Conservation (phyloP, 139 green algal genomes). For the Chlorella sp. region DNA sequence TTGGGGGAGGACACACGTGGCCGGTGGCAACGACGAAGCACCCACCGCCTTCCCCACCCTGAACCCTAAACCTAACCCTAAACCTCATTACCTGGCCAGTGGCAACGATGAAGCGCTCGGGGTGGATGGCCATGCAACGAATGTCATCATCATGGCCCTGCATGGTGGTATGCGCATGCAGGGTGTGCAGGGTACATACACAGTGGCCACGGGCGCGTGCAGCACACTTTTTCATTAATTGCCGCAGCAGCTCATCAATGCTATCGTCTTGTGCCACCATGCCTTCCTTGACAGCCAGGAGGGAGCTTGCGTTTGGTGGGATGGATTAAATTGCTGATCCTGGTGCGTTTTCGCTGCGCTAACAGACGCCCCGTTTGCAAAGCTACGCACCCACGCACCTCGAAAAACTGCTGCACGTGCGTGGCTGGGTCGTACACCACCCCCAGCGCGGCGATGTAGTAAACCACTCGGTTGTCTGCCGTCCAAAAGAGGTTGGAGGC, state of each 20-base stretch:
- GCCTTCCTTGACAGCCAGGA: not conserved
- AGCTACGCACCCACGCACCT: conserved; percentile 16
- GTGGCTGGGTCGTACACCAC: conserved; percentile 51
- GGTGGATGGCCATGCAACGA: conserved; percentile 47
- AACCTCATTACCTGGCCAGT: conserved; percentile 28
- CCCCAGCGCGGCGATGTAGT: conserved; percentile 60
- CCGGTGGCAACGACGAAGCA: not conserved
- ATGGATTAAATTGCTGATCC: not conserved
- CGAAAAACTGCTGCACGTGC: conserved; percentile 62
- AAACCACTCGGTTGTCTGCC: conserved; percentile 41
- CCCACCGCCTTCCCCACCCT: not conserved
- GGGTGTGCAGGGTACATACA: no score
- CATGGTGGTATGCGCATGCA: no score
- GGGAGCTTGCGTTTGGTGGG: not conserved
- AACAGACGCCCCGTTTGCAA: not conserved
- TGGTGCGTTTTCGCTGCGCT: not conserved
- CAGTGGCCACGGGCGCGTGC: no score
- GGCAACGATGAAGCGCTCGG: conserved; percentile 35
- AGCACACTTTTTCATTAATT: no score
- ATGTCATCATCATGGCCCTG: conserved; percentile 73
- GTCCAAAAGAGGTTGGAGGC: conserved; percentile 53
- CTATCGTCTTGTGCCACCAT: no score
- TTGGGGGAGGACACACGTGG: not conserved
- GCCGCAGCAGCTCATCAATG: no score
- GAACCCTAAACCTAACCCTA: not conserved